These are phyloP conservation scores for Aspergillus nomiae DNA, from an alignment of 2,329 filamentous ascomycete species.

Conservation along the genomic window DNA sequence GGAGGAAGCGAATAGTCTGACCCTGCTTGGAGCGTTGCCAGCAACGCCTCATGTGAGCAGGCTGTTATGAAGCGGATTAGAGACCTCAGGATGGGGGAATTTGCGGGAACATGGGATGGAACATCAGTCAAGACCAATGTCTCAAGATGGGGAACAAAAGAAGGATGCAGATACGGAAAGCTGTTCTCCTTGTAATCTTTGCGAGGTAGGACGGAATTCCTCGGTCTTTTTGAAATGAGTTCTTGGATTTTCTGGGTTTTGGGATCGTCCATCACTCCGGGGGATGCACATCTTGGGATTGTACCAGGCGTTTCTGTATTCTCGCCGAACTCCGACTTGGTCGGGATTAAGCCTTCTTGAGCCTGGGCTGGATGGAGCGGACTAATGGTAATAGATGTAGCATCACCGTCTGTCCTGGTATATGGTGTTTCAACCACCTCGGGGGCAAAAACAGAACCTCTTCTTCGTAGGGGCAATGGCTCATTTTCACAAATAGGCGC, in stretches of 20 bases:
- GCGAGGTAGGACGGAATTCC: constrained; percentile 30
- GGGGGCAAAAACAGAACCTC: constrained; percentile 49
- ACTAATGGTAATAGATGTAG: background rate
- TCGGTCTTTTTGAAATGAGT: constrained; percentile 42
- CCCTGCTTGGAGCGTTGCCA: constrained; percentile 55
- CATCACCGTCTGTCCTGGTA: background rate
- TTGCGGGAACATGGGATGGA: constrained; percentile 46
- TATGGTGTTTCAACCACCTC: constrained; percentile 39
- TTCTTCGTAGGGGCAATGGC: constrained; percentile 32
- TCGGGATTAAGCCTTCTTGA: background rate
- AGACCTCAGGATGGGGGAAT: constrained; percentile 44
- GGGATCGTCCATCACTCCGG: constrained; percentile 23
- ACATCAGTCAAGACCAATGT: constrained; percentile 61
- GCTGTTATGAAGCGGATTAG: constrained; percentile 58
- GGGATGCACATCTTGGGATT: constrained; percentile 21
- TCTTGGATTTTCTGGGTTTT: constrained; percentile 38
- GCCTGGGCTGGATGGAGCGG: background rate
- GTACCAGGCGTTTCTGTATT: constrained; percentile 9
- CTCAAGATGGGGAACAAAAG: constrained; percentile 55
- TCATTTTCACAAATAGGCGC: constrained; percentile 31
- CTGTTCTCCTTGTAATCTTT: constrained; percentile 29
- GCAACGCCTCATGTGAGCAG: constrained; percentile 57
- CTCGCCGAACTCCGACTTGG: background rate
- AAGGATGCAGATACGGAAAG: constrained; percentile 53
- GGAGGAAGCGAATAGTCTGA: constrained; percentile 63